Evolutionary conservation across 2,329 filamentous ascomycete species (phyloP), one percentile per base, ranked within the genome.

Genomic region (Diaporthe longicolla): DNA sequence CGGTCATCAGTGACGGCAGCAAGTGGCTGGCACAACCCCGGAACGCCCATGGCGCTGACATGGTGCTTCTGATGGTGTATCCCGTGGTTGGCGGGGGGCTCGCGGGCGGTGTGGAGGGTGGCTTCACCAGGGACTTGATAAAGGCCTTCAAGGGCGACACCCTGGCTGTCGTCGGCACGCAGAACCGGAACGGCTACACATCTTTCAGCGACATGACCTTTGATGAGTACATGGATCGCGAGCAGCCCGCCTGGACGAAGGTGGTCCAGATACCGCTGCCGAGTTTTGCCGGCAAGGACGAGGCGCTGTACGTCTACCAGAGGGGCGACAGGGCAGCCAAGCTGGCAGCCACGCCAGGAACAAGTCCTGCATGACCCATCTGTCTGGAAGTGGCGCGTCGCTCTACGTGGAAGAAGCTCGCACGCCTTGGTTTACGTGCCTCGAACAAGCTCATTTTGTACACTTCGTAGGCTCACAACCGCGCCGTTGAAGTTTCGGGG

Each of bases 241-340:
- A 92, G 79, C 87, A 89, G 77, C 80, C 79, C 35, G 85, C 84
- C 1, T 95, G 91, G 88, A 85, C 87, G 66, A 88, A 89, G 81
- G 85, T 89, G 3, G 86, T 89, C 19, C 91, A 93, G 83, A 86
- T 94, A 75, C 88, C 93, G 5, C 81, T 95, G 79, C 93, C 93
- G 29, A 94, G 92, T 80, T 95, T 95, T 82, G 90, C 92, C 3
- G 93, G 91, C 37, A 95, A 95, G 81, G 93, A 95, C 78, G 93
- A 95, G 82, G 93, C 91, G 0, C 79, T 95, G 72, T 95, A 91
- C 82, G 87, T 94, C 26, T 94, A 93, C 77, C 86, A 89, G 78
- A 80, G 87, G 71, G 85, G 86, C 21, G 78, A 83, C n/a, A 81
- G 83, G 74, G 84, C 81, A 24, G 52, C 68, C 15, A 61, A 63